Evolutionary conservation across 345 rosid genomes (phyloP).

Genomic region (Erodium maritimum): DNA sequence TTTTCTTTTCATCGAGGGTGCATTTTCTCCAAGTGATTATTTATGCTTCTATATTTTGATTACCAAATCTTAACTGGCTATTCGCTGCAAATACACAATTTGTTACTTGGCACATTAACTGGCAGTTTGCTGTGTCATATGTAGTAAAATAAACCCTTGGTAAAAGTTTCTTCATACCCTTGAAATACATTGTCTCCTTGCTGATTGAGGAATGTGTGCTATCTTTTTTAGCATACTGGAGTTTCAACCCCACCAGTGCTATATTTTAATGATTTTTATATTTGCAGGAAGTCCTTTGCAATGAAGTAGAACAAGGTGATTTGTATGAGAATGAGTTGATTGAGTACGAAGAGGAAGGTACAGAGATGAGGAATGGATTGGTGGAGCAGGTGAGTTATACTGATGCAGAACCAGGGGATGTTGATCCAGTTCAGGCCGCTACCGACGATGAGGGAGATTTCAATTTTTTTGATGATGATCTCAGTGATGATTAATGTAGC

Average conservation of each 20-base stretch:
- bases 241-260: too few relatives aligned
- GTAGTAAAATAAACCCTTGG: too few relatives aligned
- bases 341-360: slow-evolving; percentile 29
- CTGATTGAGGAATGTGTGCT: too few relatives aligned
- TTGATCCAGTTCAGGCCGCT: slow-evolving; percentile 29
- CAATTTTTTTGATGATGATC: slow-evolving; percentile 44
- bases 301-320: slow-evolving; percentile 36
- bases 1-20: not conserved
- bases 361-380: slow-evolving; percentile 15
- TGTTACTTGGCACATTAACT: not conserved
- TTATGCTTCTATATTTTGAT: not conserved
- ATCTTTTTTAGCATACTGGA: slow-evolving; percentile 4
- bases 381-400: slow-evolving; percentile 27
- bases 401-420: slow-evolving; percentile 30
- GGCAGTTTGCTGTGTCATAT: too few relatives aligned
- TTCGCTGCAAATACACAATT: not conserved
- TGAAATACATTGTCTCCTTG: too few relatives aligned
- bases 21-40: not conserved
- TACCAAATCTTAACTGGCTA: too few relatives aligned
- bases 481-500: slow-evolving; percentile 19
- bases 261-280: too few relatives aligned
- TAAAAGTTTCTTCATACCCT: too few relatives aligned
- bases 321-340: slow-evolving; percentile 30
- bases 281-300: slow-evolving; percentile 37
- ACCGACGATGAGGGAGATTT: slow-evolving; percentile 45